Evolutionary conservation across 192 early-diverging fungal genomes (phyloP).

Genomic region (Podila clonocystis): DNA sequence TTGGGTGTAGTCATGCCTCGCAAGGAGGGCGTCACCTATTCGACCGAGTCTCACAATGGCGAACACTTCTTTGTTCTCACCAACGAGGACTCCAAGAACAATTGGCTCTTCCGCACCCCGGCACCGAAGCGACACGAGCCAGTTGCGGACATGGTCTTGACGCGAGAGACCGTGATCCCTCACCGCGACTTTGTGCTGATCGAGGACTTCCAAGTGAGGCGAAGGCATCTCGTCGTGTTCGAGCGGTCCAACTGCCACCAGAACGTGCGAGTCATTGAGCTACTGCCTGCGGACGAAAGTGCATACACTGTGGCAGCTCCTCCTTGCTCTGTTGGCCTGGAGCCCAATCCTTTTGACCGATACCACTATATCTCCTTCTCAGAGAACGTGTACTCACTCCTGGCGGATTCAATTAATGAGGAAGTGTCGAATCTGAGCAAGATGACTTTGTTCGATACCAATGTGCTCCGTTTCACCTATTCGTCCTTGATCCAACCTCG

Average conservation of each 20-base stretch:
- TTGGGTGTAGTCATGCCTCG: conserved; percentile 57
- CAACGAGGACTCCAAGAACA: conserved; percentile 66
- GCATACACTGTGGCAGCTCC: conserved; percentile 11
- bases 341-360: conserved; percentile 47
- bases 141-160: conserved; percentile 10
- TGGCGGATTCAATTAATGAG: conserved; percentile 60
- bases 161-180: conserved; percentile 65
- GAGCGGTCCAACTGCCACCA: conserved; percentile 71
- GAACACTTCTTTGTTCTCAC: conserved; percentile 67
- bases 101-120: conserved; percentile 66
- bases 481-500: conserved; percentile 57
- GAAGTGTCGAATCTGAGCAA: conserved; percentile 62
- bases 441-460: conserved; percentile 52
- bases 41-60: conserved; percentile 57
- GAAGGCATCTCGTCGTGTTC: conserved; percentile 64
- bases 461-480: conserved; percentile 56
- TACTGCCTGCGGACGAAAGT: conserved; percentile 9
- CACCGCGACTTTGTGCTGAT: conserved; percentile 68
- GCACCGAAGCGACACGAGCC: conserved; percentile 33
- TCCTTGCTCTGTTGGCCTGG: conserved; percentile 18
- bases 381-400: conserved; percentile 61
- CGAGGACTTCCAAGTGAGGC: conserved; percentile 64
- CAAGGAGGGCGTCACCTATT: conserved; percentile 58
- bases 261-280: conserved; percentile 66
- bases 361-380: conserved; percentile 71